phyloP scores from a whole-genome alignment of 2,329 filamentous ascomycete species.

The Madurella mycetomatis region DNA sequence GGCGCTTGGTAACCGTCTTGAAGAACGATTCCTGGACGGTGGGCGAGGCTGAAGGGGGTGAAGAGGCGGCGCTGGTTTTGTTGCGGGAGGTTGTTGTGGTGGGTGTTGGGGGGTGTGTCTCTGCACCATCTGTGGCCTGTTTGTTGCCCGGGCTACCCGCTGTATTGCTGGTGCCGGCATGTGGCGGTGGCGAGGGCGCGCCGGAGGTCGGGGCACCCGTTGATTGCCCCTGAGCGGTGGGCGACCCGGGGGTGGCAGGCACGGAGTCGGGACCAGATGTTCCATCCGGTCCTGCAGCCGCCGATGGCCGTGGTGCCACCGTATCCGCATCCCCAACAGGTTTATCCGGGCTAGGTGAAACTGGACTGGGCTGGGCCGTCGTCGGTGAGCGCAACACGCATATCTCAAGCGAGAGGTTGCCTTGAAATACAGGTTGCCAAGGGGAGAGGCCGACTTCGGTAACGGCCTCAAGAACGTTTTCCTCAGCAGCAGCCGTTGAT shows the following conservation, averaged over 20 bases:
- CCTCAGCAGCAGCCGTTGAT: slow-evolving; percentile 3
- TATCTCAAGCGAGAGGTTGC: slow-evolving; percentile 17
- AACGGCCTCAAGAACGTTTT: neutral
- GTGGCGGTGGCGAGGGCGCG: neutral
- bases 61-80: slow-evolving; percentile 36
- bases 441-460: slow-evolving; percentile 25
- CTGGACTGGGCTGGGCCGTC: slow-evolving; percentile 23
- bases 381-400: slow-evolving; percentile 28
- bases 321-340: slow-evolving; percentile 8
- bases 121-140: slow-evolving; percentile 6
- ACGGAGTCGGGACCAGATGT: slow-evolving; percentile 8
- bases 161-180: slow-evolving; percentile 4
- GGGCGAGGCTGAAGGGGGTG: slow-evolving; percentile 56
- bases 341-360: slow-evolving; percentile 13
- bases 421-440: slow-evolving; percentile 25
- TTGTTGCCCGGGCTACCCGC: slow-evolving; percentile 11
- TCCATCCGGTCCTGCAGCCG: slow-evolving; percentile 5
- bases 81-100: slow-evolving; percentile 29
- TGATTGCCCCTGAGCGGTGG: slow-evolving; percentile 10
- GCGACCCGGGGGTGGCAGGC: slow-evolving; percentile 4
- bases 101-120: slow-evolving; percentile 5
- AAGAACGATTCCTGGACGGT: slow-evolving; percentile 97
- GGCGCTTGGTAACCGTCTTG: slow-evolving; percentile 89
- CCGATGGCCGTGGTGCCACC: slow-evolving; percentile 9
- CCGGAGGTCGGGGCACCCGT: slow-evolving; percentile 3